phyloP scores from a whole-genome alignment of 192 early-diverging fungal genomes.

The Bifiguratus adelaidae region DNA sequence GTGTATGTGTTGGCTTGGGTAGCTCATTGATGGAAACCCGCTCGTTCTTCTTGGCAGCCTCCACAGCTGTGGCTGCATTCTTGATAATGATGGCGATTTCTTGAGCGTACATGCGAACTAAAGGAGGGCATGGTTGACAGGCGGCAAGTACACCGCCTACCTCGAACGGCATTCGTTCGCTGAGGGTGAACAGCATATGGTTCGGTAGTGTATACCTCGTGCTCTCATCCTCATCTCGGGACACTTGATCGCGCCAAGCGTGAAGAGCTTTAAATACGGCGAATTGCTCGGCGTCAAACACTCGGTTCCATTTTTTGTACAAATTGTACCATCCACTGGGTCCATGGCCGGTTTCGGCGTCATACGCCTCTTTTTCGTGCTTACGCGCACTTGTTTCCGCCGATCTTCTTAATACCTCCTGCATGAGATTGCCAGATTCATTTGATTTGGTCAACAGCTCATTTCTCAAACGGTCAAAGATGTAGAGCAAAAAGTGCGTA shows the following conservation, averaged over 20 bases:
- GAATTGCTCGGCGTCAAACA: slow-evolving; percentile 44
- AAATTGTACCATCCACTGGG: slow-evolving; percentile 65
- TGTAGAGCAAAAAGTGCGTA: slow-evolving; percentile 93
- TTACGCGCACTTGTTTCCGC: slow-evolving; percentile 48
- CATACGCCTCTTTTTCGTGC: slow-evolving; percentile 81
- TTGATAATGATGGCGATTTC: slow-evolving; percentile 60
- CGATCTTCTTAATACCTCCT: slow-evolving; percentile 52
- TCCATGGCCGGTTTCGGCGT: slow-evolving; percentile 68
- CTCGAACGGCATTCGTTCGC: slow-evolving; percentile 64
- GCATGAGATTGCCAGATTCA: slow-evolving; percentile 53
- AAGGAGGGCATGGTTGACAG: slow-evolving; percentile 74
- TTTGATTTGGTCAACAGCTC: slow-evolving; percentile 62
- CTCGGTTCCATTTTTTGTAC: slow-evolving; percentile 48
- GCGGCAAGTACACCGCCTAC: slow-evolving; percentile 50
- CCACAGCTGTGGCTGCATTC: slow-evolving; percentile 7
- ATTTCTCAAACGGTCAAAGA: slow-evolving; percentile 88
- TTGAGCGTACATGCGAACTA: slow-evolving; percentile 70
- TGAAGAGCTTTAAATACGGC: slow-evolving; percentile 84
- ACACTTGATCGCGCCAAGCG: slow-evolving; percentile 83
- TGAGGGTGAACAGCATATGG: slow-evolving; percentile 74
- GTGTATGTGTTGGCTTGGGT: neutral
- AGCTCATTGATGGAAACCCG: neutral
- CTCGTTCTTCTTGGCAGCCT: neutral
- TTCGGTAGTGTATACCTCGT: slow-evolving; percentile 80
- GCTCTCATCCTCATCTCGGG: slow-evolving; percentile 91